Base-by-base conservation (phyloP, 2,329 filamentous ascomycete species). In the Aspergillus viridinutans region DNA sequence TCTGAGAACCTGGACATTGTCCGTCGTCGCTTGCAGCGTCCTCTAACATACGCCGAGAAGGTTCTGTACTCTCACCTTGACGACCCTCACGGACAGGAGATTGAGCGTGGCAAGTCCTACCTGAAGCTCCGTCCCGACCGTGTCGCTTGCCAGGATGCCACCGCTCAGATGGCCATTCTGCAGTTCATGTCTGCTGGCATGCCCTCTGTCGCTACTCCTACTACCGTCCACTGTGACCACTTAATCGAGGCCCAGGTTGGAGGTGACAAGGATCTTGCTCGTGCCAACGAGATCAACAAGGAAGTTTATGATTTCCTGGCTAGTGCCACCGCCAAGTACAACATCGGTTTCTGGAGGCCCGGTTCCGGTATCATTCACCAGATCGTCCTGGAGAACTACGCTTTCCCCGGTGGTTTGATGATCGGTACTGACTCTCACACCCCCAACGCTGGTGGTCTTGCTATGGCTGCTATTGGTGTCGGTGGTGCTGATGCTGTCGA, bases 171-270 rank as follows among this genome's bases (percentile, higher is more conserved):
- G 94, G 94, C 94, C 64, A 96, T 99, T 67, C 85, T 99, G 58
- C 94, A 99, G 83, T 99, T 99, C 85, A 99, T 99, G 92, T 96
- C 91, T 55, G 93, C 94, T 60, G 93, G 93, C 76, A 93, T 99
- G 90, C 90, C 91, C 65, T 88, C 89, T 25, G 94, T 97, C 61
- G 92, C 92, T 62, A 97, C 95, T 71, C 94, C 94, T 52, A 87
- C 89, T 69, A 97, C 93, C 51, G 93, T 99, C 63, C 94, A 99
- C 86, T 97, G 94, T 76, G 94, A 99, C 79, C 94, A 99, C 81
- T 86, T 99, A 84, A 99, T 99, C 78, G 93, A 97, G 84, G 94
- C 93, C 61, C 93, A 97, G 80, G 75, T 93, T 70, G 94, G 94
- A 74, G 92, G 92, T 69, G 86, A 83, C 64, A 94, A 97, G 86